Evolutionary conservation across 2,329 filamentous ascomycete species (phyloP).

Genomic region (Aspergillus sp.): DNA sequence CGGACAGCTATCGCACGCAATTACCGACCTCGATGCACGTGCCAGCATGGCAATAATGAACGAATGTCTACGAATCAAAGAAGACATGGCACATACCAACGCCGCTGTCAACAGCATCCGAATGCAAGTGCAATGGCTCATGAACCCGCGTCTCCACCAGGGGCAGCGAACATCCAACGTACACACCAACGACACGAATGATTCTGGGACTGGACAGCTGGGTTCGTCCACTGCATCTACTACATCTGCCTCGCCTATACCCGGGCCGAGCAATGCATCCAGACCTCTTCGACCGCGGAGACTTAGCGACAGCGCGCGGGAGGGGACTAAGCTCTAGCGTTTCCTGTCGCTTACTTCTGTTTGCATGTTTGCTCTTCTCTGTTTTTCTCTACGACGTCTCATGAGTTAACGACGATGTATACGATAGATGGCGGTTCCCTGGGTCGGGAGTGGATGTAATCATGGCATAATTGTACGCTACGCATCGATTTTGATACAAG

Average conservation of each 20-base stretch:
- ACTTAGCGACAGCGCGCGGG: conserved; percentile 34
- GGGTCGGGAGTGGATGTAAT: not conserved
- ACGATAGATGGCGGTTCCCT: not conserved
- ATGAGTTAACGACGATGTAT: conserved; percentile 1
- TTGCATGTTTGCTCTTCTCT: too few relatives aligned
- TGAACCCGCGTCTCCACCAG: conserved; percentile 50
- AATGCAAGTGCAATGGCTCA: conserved; percentile 58
- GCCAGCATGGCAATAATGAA: conserved; percentile 58
- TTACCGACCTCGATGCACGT: conserved; percentile 55
- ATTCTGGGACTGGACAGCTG: not conserved
- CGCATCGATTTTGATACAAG: too few relatives aligned
- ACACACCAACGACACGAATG: conserved; percentile 11
- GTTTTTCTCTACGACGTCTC: not conserved
- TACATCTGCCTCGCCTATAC: conserved; percentile 1
- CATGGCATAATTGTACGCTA: not conserved
- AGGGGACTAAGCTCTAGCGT: conserved; percentile 33
- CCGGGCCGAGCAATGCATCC: conserved; percentile 18
- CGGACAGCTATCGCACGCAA: conserved; percentile 46
- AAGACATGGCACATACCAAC: conserved; percentile 56
- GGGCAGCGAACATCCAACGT: conserved; percentile 20
- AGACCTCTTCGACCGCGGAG: conserved; percentile 25
- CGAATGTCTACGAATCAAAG: conserved; percentile 54
- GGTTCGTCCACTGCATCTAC: not conserved
- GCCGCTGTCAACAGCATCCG: conserved; percentile 53
- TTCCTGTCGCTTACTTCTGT: too few relatives aligned